Evolutionary conservation across 1,139 yeast genomes (phyloP).

Genomic region (Lodderomyces beijingensis): DNA sequence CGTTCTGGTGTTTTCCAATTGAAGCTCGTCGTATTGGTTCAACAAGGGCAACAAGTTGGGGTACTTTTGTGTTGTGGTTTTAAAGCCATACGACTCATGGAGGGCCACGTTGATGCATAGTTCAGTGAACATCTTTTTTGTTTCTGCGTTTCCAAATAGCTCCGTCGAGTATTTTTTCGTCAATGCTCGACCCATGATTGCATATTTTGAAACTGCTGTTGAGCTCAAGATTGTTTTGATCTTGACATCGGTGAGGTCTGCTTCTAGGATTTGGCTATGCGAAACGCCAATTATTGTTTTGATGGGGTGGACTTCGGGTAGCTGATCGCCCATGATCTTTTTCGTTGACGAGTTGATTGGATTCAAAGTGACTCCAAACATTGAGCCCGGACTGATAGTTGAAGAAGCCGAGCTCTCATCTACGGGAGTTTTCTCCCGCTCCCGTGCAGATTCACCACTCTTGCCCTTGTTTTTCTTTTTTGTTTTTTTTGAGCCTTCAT

Average conservation of each 20-base stretch:
- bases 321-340: constrained; percentile 23
- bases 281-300: constrained; percentile 41
- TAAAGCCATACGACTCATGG: constrained; percentile 37
- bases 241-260: constrained; percentile 36
- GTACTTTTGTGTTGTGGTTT: constrained; percentile 22
- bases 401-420: neutral
- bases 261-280: constrained; percentile 32
- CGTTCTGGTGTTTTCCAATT: constrained; percentile 32
- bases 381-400: neutral
- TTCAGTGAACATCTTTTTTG: constrained; percentile 23
- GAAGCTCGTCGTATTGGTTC: constrained; percentile 32
- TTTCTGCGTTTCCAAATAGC: constrained; percentile 24
- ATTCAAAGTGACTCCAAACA: constrained; percentile 27
- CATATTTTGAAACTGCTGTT: constrained; percentile 29
- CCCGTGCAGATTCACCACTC: neutral
- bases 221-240: constrained; percentile 34
- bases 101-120: constrained; percentile 38
- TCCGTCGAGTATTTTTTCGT: constrained; percentile 23
- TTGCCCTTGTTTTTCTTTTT: neutral
- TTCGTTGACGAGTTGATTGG: constrained; percentile 27
- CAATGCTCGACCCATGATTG: constrained; percentile 27
- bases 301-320: constrained; percentile 33
- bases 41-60: constrained; percentile 30
- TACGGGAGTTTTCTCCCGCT: neutral
- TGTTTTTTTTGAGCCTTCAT: neutral